A percentile compares a stretch with the other conserved stretches of the same genome.
These are phyloP conservation scores for Saccharomycopsis capsularis DNA, from an alignment of 805 yeast species.

Conservation along the genomic window DNA sequence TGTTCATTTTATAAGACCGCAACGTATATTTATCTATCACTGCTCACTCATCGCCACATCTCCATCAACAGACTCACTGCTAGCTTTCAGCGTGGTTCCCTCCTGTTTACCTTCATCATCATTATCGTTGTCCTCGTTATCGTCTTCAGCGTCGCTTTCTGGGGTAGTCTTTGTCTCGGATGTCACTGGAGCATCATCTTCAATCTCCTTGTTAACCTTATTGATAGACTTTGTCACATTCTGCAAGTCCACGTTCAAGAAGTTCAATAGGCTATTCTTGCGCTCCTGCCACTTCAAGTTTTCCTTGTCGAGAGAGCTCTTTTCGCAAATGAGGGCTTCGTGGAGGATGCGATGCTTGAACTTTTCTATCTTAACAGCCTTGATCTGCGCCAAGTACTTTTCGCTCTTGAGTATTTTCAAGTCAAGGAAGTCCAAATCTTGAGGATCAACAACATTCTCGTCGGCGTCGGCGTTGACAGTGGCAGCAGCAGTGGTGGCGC, in stretches of 20 bases:
- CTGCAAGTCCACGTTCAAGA: conserved; percentile 14
- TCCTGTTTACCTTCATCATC: no score
- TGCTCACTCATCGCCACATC: no score
- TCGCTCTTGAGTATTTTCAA: conserved; percentile 15
- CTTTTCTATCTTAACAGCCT: conserved; percentile 5
- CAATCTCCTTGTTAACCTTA: conserved; percentile 8
- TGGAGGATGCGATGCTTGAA: conserved; percentile 5
- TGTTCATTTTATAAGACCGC: no score
- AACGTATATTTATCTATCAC: no score
- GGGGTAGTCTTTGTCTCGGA: no score
- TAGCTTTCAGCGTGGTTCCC: no score
- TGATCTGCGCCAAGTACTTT: conserved; percentile 6
- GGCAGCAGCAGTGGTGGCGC: not conserved
- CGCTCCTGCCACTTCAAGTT: conserved; percentile 14
- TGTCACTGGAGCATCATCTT: no score
- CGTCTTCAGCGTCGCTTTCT: no score
- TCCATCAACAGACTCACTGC: no score
- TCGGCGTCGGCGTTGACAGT: not conserved
- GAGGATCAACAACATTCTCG: not conserved
- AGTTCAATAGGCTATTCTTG: conserved; percentile 11
- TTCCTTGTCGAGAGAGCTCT: conserved; percentile 7
- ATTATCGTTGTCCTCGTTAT: no score
- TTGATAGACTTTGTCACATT: conserved; percentile 7
- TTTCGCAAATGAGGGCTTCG: conserved; percentile 11
- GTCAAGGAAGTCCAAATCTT: conserved; percentile 6